Evolutionary conservation across 169 alveolate genomes (phyloP), one percentile per base, ranked within the genome.

Genomic region (Cryptosporidium ubiquitum): DNA sequence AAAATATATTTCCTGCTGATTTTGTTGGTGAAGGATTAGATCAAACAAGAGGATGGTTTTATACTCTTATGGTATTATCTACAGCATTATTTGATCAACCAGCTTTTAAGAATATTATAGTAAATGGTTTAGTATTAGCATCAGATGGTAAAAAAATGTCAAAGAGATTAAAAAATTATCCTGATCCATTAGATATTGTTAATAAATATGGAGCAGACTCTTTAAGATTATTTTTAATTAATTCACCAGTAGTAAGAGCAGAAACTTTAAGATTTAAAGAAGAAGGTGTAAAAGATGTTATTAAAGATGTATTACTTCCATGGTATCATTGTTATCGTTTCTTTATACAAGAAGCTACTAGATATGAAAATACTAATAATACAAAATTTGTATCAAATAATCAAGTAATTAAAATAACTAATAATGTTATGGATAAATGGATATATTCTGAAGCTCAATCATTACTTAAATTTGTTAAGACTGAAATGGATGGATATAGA

Each of bases 1-100:
- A 91, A 31, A 84, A 97, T 69, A 93, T 95, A 37, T 99, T 98
- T 94, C 99, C 99, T 26, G 99, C 99, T 4, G 99, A 99, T 93
- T 99, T 99, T 92, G 97, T 99, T 68, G 99, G 99, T 7, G 99
- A 99, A 94, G 99, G 99, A 2, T 93, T 99, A 84, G 99, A 99
- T 92, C 99, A 98, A 91, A 98, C 99, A 18, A 93, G 99, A 73
- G 99, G 99, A 29, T 97, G 99, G 99, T 96, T 95, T 92, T 96
- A 96, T 79, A 95, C 97, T 31, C 85, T 96, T 64, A 57, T 84
- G 91, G 99, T 98, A 33, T 91, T 98, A 20, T 94, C 99, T 51
- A 96, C 99, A 20, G 98, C 97, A 20, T 92, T 97, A 31, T 96
- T 94, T 93, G 94, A 95, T 60, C 74, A 93, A 26, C 96, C 98